Percentiles rank a stretch among this genome's conserved stretches.
Evolutionary conservation across 768 basidiomycete species (phyloP).

Genomic region (Mycena vitilis): DNA sequence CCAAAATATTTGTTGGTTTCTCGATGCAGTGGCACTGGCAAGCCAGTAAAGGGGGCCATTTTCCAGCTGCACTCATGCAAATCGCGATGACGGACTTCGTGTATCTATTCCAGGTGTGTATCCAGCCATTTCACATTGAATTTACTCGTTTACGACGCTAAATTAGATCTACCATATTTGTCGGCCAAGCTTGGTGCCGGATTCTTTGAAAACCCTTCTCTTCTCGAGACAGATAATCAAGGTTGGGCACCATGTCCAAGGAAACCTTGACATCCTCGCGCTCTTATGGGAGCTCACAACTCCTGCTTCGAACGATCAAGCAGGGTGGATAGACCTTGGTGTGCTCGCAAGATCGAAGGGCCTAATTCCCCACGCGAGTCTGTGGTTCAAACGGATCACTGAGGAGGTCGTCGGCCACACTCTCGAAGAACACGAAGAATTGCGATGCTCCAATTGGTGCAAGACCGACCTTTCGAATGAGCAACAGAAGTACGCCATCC

Average conservation of each 20-base stretch:
- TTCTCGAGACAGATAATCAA: slow-evolving; percentile 5
- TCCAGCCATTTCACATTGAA: no score
- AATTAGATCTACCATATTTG: slow-evolving; percentile 11
- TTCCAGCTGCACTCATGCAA: slow-evolving; percentile 10
- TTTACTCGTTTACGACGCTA: no score
- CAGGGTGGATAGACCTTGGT: slow-evolving; percentile 7
- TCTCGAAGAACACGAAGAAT: neutral
- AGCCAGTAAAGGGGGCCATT: slow-evolving; percentile 2
- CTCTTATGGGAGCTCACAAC: neutral
- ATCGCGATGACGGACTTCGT: neutral
- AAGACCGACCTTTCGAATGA: neutral
- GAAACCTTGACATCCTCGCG: neutral
- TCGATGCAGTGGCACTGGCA: slow-evolving; percentile 9
- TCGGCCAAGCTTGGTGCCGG: neutral
- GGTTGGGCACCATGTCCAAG: slow-evolving; percentile 14
- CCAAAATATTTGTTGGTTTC: slow-evolving; percentile 2
- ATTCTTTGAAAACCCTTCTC: neutral
- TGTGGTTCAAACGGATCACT: neutral
- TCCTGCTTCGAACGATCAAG: neutral
- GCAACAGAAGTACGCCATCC: slow-evolving; percentile 6
- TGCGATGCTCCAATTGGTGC: slow-evolving; percentile 10
- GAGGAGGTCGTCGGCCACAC: slow-evolving; percentile 1
- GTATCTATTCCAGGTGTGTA: slow-evolving; percentile 1
- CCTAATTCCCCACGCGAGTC: neutral
- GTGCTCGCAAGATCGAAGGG: slow-evolving; percentile 6